A percentile compares a stretch with the other conserved stretches of the same genome.
Conservation (phyloP, 495 filamentous ascomycete genomes). For the Penicilliopsis zonata region DNA sequence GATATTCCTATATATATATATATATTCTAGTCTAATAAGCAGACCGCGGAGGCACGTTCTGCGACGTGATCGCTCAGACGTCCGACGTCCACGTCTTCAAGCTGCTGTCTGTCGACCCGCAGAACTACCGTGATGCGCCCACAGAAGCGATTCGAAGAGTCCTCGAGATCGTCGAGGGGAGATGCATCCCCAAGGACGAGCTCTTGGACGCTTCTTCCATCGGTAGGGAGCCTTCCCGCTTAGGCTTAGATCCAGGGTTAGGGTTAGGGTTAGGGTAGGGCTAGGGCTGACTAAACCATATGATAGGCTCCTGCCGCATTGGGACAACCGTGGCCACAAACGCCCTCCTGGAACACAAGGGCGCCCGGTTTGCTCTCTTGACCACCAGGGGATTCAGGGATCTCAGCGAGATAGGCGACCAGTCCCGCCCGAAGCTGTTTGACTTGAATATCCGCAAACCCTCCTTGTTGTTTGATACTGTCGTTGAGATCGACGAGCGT, state of each 20-base stretch:
- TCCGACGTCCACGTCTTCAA: conserved; percentile 72
- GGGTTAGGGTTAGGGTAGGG: no score
- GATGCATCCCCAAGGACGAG: conserved; percentile 64
- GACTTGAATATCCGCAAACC: conserved; percentile 61
- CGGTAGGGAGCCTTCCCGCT: conserved; percentile 30
- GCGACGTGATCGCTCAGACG: conserved; percentile 37
- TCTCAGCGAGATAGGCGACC: conserved; percentile 70
- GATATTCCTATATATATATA: background rate
- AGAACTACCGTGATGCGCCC: conserved; percentile 72
- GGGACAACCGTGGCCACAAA: conserved; percentile 79
- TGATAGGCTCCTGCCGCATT: conserved; percentile 51
- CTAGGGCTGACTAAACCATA: no score
- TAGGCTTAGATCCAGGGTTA: background rate
- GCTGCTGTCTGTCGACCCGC: conserved; percentile 67
- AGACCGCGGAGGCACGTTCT: conserved; percentile 16
- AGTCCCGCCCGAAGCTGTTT: conserved; percentile 64
- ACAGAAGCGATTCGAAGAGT: conserved; percentile 75
- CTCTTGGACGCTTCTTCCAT: conserved; percentile 67
- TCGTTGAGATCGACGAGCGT: conserved; percentile 65
- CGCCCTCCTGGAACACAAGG: conserved; percentile 78
- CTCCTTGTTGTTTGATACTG: conserved; percentile 56
- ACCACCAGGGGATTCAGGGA: conserved; percentile 84
- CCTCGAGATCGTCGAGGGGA: conserved; percentile 57
- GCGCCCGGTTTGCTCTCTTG: conserved; percentile 73
- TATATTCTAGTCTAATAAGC: background rate